A percentile compares a stretch with the other conserved stretches of the same genome.
Conservation (phyloP, 1,284 basidiomycete species). For the Stereum hirsutum region DNA sequence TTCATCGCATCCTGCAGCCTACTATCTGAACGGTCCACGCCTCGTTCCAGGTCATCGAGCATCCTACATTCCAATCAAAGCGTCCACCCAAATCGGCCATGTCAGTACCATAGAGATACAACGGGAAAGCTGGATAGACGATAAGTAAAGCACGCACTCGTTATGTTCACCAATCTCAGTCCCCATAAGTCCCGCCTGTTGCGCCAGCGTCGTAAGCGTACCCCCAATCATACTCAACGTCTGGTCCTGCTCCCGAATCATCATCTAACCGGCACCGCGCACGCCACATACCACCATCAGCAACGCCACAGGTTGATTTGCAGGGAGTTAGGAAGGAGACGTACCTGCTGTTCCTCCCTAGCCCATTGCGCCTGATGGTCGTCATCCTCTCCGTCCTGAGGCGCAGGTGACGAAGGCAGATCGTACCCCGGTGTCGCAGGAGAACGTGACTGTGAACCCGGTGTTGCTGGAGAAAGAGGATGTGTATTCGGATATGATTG, state of each 20-base stretch:
- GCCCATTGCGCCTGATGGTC: conserved; percentile 75
- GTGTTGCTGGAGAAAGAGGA: too few relatives aligned
- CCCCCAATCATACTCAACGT: conserved; percentile 81
- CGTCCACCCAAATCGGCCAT: not conserved
- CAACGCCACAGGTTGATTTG: not conserved
- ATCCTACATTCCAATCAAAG: conserved; percentile 38
- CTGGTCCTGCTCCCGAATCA: conserved; percentile 80
- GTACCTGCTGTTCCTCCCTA: conserved; percentile 73
- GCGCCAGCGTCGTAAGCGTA: conserved; percentile 69
- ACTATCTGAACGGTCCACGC: conserved; percentile 67
- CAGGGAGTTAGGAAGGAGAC: conserved; percentile 5
- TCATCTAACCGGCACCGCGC: conserved; percentile 42
- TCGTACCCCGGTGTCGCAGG: too few relatives aligned
- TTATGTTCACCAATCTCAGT: conserved; percentile 83
- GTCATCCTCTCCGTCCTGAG: conserved; percentile 32
- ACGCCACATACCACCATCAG: not conserved
- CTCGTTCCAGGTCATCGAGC: conserved; percentile 71
- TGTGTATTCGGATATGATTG: too few relatives aligned
- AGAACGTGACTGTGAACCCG: too few relatives aligned
- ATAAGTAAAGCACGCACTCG: conserved; percentile 48
- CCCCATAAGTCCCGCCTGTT: conserved; percentile 88
- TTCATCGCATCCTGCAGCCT: conserved; percentile 65
- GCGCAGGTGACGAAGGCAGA: conserved; percentile 10
- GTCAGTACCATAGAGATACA: not conserved
- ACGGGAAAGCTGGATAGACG: not conserved